Evolutionary conservation across 2,329 filamentous ascomycete genomes (phyloP), one percentile per base, ranked within the genome.

Genomic region (Botrytis medusae): DNA sequence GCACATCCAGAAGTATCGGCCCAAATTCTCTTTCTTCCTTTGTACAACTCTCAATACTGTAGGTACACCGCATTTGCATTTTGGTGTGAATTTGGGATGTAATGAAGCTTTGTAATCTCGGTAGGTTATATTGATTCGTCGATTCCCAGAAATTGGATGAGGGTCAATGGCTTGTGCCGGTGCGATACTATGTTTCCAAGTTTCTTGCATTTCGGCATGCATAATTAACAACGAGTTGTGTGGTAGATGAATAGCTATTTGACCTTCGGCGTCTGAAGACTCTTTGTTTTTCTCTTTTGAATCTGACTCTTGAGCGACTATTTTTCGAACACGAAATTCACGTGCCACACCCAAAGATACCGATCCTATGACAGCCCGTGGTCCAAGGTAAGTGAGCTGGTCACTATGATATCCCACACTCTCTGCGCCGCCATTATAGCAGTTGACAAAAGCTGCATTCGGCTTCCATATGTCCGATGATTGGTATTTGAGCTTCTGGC

Each of bases 131-230:
- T 98, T 98, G 78, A 99, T 95, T 59, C 96, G 88, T 76, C 89
- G 91, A 77, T 90, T 94, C 0, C 91, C 92, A 0, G 95, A 88
- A 1, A 97, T 81, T 0, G 95, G 93, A 81, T 99, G 96, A 1
- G 94, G 93, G 75, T 94, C 92, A 74, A 98, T 92, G 6, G 91
- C 89, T 67, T 87, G 86, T 0, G 92, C 91, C 0, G 94, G 92
- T 0, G 90, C 86, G 61, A 99, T 92, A 77, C 89, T 88, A 82
- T 99, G 96, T 82, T 98, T 98, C 94, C 94, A 98, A 80, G 93
- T 91, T 80, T 98, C 95, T 80, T 98, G 95, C 93, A 97, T 98
- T 80, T 97, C 94, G 0, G 95, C 95, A 79, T 98, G 95, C 96
- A 99, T 98, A 16, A 98, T 86, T 0, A 99, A 86, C 0, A 98